These are phyloP conservation scores for Penicillium nordicum DNA, from an alignment of 2,329 filamentous ascomycete genomes.

Conservation along the genomic window DNA sequence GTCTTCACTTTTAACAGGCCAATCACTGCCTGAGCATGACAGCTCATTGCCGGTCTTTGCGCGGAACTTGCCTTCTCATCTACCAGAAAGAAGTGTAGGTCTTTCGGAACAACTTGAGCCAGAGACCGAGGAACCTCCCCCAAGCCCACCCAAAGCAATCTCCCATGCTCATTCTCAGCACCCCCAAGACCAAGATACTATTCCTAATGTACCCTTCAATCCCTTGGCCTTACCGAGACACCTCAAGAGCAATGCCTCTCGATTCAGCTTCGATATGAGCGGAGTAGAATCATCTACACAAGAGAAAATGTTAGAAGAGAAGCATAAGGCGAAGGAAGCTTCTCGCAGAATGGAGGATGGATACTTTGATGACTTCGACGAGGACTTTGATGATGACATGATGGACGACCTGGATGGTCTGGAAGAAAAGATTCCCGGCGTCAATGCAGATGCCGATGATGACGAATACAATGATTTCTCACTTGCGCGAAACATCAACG, in stretches of 20 bases:
- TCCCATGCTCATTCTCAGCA: constrained; percentile 12
- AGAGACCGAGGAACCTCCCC: constrained; percentile 5
- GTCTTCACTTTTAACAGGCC: constrained; percentile 36
- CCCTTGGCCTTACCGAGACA: constrained; percentile 43
- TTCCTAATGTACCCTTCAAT: constrained; percentile 30
- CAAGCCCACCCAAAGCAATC: constrained; percentile 3
- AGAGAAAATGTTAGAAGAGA: constrained; percentile 62
- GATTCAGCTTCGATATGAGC: constrained; percentile 64
- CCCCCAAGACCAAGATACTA: constrained; percentile 29
- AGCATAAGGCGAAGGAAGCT: constrained; percentile 55
- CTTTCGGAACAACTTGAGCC: constrained; percentile 6
- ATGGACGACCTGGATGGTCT: constrained; percentile 44
- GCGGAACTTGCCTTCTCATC: constrained; percentile 38
- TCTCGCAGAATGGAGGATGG: constrained; percentile 35
- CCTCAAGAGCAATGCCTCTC: constrained; percentile 56
- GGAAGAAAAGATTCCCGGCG: constrained; percentile 48
- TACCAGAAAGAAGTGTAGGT: constrained; percentile 26
- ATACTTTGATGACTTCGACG: constrained; percentile 42
- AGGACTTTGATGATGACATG: constrained; percentile 46
- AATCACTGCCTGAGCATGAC: constrained; percentile 28
- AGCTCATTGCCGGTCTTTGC: constrained; percentile 44
- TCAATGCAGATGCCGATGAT: constrained; percentile 47
- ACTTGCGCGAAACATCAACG: constrained; percentile 19
- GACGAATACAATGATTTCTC: constrained; percentile 35
- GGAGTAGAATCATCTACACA: constrained; percentile 57